Base-by-base conservation (phyloP, 2,329 filamentous ascomycete genomes). In the Aspergillus eucalypticola region DNA sequence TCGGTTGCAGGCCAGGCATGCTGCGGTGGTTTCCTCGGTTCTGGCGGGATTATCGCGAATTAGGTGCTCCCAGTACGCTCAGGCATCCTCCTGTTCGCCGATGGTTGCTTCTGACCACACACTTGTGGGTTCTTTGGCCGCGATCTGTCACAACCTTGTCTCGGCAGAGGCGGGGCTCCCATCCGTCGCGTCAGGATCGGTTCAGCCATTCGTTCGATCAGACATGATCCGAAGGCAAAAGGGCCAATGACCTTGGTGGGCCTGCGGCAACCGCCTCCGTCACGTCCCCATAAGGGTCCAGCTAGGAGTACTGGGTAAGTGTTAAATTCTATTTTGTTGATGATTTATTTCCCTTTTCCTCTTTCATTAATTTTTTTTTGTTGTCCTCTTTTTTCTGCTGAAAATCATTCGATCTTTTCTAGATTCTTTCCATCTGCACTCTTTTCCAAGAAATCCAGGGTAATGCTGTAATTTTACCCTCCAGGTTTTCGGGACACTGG, bases 91-190 rank as follows among this genome's bases (percentile, higher is more conserved):
- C 13, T 27, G 21, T 25, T 49, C 21, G 21, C n/a, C 25, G n/a
- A 50, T 29, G 25, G 25, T 19, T 27, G 32, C 25, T 10, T 29
- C 8, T 27, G 25, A 27, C 25, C 25, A 27, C 25, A 17, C 25
- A 27, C 46, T 11, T 13, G n/a, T 50, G 25, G 46, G 25, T 50
- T 27, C n/a, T 50, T 11, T 29, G 46, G 13, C 46, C 46, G 46
- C 46, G 46, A 50, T 50, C 25, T 29, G 46, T 50, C 46, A 50
- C 46, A 50, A 15, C 46, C 46, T 29, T 29, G 46, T 50, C 46
- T 50, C 46, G 46, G 46, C 46, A 50, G 46, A 50, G 46, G 46
- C 46, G n/a, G 25, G 46, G 25, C 46, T 21, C 46, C 32, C n/a
- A 32, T 50, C 46, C 17, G 25, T 50, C 25, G 25, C 25, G 46